Percentiles rank a stretch among this genome's conserved stretches.
These are phyloP conservation scores for Beauveria brongniartii DNA, from an alignment of 2,329 filamentous ascomycete genomes.

Conservation along the genomic window DNA sequence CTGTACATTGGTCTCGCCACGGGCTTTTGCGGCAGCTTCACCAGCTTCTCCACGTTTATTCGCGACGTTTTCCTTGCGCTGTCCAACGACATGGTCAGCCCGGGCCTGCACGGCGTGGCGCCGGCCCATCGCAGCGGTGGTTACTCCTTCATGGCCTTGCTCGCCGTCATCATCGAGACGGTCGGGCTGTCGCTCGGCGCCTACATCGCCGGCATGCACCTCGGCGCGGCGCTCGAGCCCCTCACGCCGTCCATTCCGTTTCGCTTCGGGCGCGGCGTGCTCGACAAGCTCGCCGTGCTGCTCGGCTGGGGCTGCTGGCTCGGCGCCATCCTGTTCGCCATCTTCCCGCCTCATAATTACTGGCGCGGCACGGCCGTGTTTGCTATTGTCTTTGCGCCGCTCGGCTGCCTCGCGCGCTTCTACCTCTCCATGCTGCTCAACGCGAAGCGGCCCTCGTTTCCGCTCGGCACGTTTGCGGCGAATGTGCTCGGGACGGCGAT, in stretches of 20 bases:
- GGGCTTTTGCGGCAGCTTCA: slow-evolving; percentile 84
- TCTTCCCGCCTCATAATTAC: slow-evolving; percentile 60
- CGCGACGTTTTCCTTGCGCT: slow-evolving; percentile 72
- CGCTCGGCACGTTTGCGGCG: slow-evolving; percentile 75
- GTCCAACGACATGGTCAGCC: slow-evolving; percentile 56
- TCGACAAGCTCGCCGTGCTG: slow-evolving; percentile 57
- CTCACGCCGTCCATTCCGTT: slow-evolving; percentile 54
- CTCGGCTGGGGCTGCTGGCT: slow-evolving; percentile 71
- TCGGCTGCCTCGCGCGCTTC: slow-evolving; percentile 70
- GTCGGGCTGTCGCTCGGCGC: slow-evolving; percentile 61
- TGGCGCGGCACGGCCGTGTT: slow-evolving; percentile 76
- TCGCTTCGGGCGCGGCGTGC: slow-evolving; percentile 42
- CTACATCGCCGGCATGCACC: slow-evolving; percentile 64
- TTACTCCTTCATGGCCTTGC: slow-evolving; percentile 73
- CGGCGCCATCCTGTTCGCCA: slow-evolving; percentile 62
- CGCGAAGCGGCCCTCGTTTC: slow-evolving; percentile 56
- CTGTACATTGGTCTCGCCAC: slow-evolving; percentile 81
- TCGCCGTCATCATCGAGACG: slow-evolving; percentile 68
- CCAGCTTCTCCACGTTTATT: slow-evolving; percentile 81
- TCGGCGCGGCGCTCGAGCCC: slow-evolving; percentile 55
- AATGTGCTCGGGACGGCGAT: slow-evolving; percentile 73
- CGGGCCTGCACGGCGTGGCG: slow-evolving; percentile 27
- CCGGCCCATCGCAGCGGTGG: slow-evolving; percentile 54
- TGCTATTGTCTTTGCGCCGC: slow-evolving; percentile 71
- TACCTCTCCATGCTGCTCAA: slow-evolving; percentile 69